phyloP scores from a whole-genome alignment of 106 monocot genomes.

The Dioscorea zingiberensis region DNA sequence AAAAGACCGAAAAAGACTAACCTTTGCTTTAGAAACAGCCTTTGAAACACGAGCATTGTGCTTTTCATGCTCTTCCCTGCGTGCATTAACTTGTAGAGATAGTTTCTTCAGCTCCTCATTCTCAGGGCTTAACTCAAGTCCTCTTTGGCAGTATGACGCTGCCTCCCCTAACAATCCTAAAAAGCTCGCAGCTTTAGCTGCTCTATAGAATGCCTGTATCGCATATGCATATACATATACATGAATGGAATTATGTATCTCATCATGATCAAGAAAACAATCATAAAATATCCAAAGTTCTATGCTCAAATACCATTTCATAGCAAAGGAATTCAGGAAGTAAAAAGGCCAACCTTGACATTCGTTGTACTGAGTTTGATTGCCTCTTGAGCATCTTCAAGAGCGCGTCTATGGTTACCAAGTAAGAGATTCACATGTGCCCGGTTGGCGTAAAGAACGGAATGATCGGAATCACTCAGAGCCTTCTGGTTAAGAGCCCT shows the following conservation, averaged over 20 bases:
- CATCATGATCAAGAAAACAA: background rate
- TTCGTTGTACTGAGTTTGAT: constrained; percentile 52
- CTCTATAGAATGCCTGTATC: constrained; percentile 82
- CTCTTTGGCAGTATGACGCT: constrained; percentile 59
- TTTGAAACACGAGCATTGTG: constrained; percentile 39
- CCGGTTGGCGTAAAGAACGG: constrained; percentile 73
- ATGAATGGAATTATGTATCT: background rate
- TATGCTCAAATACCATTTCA: constrained; percentile 1
- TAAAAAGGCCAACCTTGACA: constrained; percentile 41
- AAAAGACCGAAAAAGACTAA: constrained; percentile 6
- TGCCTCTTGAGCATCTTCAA: constrained; percentile 71
- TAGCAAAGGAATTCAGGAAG: background rate
- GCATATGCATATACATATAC: background rate
- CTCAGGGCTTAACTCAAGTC: constrained; percentile 49
- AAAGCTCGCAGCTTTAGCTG: constrained; percentile 75
- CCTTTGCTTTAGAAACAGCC: constrained; percentile 69
- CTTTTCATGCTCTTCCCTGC: constrained; percentile 40
- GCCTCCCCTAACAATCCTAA: constrained; percentile 61
- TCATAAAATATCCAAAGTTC: background rate
- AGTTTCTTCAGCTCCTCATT: constrained; percentile 83
- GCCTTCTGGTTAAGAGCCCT: constrained; percentile 86
- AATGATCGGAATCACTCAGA: constrained; percentile 45
- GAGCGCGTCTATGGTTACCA: constrained; percentile 73
- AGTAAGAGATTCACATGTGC: constrained; percentile 83
- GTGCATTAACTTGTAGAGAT: constrained; percentile 36